These are phyloP conservation scores for Coemansia sp. DNA, from an alignment of 192 early-diverging fungal genomes.

Conservation along the genomic window DNA sequence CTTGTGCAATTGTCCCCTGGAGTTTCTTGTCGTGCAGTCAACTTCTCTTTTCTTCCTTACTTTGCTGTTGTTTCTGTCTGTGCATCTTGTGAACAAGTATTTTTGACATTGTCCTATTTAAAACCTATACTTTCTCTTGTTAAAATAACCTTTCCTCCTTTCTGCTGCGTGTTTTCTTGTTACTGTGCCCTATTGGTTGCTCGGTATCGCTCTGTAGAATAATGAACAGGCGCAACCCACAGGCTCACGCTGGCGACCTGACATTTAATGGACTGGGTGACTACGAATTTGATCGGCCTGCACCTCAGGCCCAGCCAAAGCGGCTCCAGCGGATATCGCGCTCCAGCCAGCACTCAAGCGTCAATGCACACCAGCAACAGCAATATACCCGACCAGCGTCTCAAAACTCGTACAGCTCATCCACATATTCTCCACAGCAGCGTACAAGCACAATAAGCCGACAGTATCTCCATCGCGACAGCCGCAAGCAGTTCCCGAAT, in stretches of 20 bases:
- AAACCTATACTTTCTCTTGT: background rate
- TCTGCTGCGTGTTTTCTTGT: conserved; percentile 6
- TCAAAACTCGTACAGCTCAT: background rate
- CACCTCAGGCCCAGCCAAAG: conserved; percentile 36
- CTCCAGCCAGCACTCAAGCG: conserved; percentile 7
- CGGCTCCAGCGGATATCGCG: conserved; percentile 44
- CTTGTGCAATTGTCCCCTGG: too few relatives aligned
- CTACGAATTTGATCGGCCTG: conserved; percentile 38
- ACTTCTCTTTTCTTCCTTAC: background rate
- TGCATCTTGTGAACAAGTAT: background rate
- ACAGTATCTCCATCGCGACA: conserved; percentile 8
- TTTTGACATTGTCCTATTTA: background rate
- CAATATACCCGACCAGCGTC: background rate
- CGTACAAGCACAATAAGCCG: background rate
- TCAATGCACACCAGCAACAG: background rate
- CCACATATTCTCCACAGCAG: conserved; percentile 4
- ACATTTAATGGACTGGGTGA: conserved; percentile 19
- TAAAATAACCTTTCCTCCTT: background rate
- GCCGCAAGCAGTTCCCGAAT: conserved; percentile 10
- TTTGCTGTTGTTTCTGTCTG: background rate
- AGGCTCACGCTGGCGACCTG: conserved; percentile 15
- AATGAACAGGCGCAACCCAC: conserved; percentile 36
- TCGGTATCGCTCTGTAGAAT: conserved; percentile 7
- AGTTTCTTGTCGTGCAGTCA: too few relatives aligned
- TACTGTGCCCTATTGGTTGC: background rate